Evolutionary conservation across 768 basidiomycete species (phyloP).

Genomic region (Coprinopsis strossmayeri): DNA sequence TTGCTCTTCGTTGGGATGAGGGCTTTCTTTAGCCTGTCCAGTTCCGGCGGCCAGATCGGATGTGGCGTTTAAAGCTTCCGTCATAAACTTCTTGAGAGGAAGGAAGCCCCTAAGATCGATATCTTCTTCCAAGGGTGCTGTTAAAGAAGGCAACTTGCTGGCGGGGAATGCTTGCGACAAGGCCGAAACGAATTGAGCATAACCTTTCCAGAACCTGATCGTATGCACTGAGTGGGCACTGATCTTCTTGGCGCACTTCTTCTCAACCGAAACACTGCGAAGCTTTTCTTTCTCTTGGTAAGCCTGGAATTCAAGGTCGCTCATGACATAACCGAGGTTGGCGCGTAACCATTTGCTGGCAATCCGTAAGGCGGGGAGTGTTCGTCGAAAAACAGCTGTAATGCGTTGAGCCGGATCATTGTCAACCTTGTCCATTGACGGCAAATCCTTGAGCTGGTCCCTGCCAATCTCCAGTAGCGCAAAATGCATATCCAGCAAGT

Average conservation of each 20-base stretch:
- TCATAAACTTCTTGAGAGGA: conserved; percentile 65
- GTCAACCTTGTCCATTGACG: conserved; percentile 47
- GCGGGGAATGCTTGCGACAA: conserved; percentile 66
- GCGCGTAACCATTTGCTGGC: conserved; percentile 84
- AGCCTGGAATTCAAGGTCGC: conserved; percentile 33
- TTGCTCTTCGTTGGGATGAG: conserved; percentile 91
- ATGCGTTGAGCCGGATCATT: conserved; percentile 74
- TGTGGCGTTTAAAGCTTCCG: conserved; percentile 23
- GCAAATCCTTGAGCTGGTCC: conserved; percentile 51
- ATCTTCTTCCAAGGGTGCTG: conserved; percentile 80
- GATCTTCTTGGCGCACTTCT: conserved; percentile 24
- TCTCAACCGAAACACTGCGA: conserved; percentile 22
- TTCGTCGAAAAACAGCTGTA: conserved; percentile 78
- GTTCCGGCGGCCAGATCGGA: conserved; percentile 17
- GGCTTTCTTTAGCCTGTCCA: conserved; percentile 26
- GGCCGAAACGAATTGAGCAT: conserved; percentile 56
- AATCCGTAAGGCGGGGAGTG: conserved; percentile 81
- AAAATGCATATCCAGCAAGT: conserved; percentile 60
- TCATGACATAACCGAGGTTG: conserved; percentile 62
- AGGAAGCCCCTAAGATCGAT: conserved; percentile 82
- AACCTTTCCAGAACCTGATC: conserved; percentile 64
- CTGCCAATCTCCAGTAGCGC: conserved; percentile 61
- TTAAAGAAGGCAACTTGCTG: conserved; percentile 49
- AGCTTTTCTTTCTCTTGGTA: conserved; percentile 24
- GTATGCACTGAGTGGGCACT: conserved; percentile 33